phyloP scores from a whole-genome alignment of 2,329 filamentous ascomycete species.

The Myriosclerotinia duriaeana region DNA sequence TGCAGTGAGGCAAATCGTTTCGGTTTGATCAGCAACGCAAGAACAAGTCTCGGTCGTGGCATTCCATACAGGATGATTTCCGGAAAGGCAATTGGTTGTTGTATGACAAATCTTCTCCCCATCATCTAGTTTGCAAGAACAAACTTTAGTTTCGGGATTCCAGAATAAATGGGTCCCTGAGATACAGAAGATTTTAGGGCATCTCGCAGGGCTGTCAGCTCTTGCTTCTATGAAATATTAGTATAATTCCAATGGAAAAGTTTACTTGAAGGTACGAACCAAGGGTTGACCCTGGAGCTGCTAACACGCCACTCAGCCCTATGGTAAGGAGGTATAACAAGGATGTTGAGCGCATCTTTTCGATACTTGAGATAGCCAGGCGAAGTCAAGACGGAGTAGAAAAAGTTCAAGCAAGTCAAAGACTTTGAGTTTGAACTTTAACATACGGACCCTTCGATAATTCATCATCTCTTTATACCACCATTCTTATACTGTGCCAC shows the following conservation, averaged over 20 bases:
- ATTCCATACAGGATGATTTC: constrained; percentile 16
- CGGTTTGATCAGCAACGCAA: constrained; percentile 18
- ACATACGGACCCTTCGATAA: background rate
- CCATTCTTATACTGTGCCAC: background rate
- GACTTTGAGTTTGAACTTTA: constrained; percentile 1
- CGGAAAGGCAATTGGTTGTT: constrained; percentile 20
- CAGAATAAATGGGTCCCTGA: constrained; percentile 26
- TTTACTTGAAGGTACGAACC: background rate
- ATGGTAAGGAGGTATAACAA: constrained; percentile 9
- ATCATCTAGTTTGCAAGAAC: constrained; percentile 23
- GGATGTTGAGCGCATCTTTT: constrained; percentile 14
- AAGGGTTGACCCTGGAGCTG: constrained; percentile 4
- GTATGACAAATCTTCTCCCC: constrained; percentile 19
- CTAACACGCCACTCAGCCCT: constrained; percentile 19
- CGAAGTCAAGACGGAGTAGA: background rate
- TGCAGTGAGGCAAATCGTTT: constrained; percentile 18
- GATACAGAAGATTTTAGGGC: constrained; percentile 24
- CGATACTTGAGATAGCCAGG: background rate
- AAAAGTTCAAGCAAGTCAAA: background rate
- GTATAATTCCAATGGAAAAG: background rate
- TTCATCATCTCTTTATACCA: constrained; percentile 9
- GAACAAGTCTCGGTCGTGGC: constrained; percentile 22
- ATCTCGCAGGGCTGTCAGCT: constrained; percentile 25
- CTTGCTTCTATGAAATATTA: constrained; percentile 9
- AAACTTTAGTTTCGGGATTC: constrained; percentile 21